These are phyloP conservation scores for Withania somnifera DNA, from an alignment of 305 asterid genomes.

Conservation along the genomic window DNA sequence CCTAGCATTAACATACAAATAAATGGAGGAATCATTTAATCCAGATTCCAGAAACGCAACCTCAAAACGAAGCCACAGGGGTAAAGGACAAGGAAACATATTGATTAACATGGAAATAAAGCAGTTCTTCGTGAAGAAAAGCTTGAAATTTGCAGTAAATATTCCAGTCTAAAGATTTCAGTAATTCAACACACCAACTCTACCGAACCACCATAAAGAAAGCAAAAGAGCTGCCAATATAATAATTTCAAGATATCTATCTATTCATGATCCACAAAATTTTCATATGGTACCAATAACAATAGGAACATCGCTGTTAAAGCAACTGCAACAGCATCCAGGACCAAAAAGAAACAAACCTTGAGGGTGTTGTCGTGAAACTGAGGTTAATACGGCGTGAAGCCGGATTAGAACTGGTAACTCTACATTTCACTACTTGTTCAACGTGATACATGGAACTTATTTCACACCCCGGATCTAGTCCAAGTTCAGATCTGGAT, in stretches of 20 bases:
- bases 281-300: background rate
- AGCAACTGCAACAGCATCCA: background rate
- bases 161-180: background rate
- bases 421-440: slow-evolving; percentile 94
- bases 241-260: background rate
- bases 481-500: slow-evolving; percentile 90
- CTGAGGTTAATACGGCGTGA: slow-evolving; percentile 71
- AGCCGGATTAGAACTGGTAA: slow-evolving; percentile 54
- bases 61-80: background rate
- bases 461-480: slow-evolving; percentile 68
- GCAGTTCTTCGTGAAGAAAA: background rate
- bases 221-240: background rate
- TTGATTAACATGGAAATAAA: background rate
- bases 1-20: slow-evolving; percentile 23
- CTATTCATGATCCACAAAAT: background rate
- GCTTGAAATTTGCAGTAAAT: background rate
- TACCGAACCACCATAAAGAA: background rate
- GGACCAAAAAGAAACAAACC: slow-evolving; percentile 32
- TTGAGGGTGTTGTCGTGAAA: slow-evolving; percentile 58
- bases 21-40: background rate
- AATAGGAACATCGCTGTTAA: background rate
- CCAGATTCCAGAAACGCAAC: background rate
- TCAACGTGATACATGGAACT: slow-evolving; percentile 80
- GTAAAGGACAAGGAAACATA: background rate
- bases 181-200: background rate